Base-by-base conservation (phyloP, 768 basidiomycete genomes). In the Mycena albidolilacea region DNA sequence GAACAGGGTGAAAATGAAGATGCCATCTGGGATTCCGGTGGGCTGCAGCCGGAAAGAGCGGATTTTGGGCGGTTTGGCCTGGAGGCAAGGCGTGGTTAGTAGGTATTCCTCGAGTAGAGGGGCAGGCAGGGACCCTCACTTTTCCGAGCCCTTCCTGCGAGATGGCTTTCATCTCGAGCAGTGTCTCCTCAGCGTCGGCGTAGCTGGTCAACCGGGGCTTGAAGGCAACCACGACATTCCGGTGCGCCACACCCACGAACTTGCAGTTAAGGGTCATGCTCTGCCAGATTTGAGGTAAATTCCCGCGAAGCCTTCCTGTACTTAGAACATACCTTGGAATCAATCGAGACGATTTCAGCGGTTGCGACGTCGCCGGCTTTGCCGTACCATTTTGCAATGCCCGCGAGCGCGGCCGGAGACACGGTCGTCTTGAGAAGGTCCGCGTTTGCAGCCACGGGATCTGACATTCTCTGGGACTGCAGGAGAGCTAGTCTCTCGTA, bases 11-110 rank as follows among this genome's bases (percentile, higher is more conserved):
- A 59, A 38, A 19, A 59, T 59, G 57, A 59, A 59, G 37, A n/a
- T 59, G 17, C 57, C 57, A 17, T 59, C 57, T 15, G 57, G 57
- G 38, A 59, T 59, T 59, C 57, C 57, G 17, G 57, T 39, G 7
- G 37, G 38, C n/a, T 59, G 57, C 37, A 59, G 57, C 17, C 37
- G 57, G 57, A 59, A 59, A 38, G 57, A 38, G 17, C 14, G 19
- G 38, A 59, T 59, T 59, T 59, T 17, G 17, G 57, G 57, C 17
- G 57, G 37, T 59, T 59, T 59, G 2, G 38, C 38, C 58, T 60
- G 37, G 35, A 41, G 19, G 38, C 5, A 17, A 7, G 46, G 12
- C 46, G 46, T 1, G 52, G 11, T 37, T 5, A 7, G 7, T 57
- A 17, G 8, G 12, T 9, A 57, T 12, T 57, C 4, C 35, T 35